Conservation (phyloP, 225 moss, liverwort and hornwort species). For the Asterella californica region DNA sequence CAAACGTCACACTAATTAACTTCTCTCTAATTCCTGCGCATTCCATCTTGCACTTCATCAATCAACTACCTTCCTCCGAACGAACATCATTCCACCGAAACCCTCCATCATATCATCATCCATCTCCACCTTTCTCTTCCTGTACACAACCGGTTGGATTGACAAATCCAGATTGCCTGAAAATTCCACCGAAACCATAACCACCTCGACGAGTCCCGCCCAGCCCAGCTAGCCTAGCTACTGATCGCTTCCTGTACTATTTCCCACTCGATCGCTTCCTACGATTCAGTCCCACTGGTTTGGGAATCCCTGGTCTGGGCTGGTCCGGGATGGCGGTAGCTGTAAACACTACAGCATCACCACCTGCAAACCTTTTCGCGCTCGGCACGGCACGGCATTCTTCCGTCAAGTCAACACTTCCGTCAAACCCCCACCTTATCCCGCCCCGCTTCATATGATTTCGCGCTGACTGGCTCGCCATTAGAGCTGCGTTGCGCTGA, state of each 20-base stretch:
- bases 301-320: not conserved
- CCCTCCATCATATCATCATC: not conserved
- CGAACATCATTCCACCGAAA: not conserved
- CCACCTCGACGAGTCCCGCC: not conserved
- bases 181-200: not conserved
- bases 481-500: not conserved
- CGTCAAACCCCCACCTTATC: not conserved
- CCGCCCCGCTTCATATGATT: not conserved
- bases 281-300: not conserved
- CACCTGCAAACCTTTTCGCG: not conserved
- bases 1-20: not conserved
- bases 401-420: not conserved
- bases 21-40: not conserved
- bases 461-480: not conserved
- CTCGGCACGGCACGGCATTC: not conserved
- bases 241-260: not conserved
- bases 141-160: not conserved
- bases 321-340: not conserved
- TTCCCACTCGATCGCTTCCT: not conserved
- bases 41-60: not conserved
- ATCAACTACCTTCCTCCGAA: not conserved
- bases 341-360: not conserved
- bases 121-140: not conserved
- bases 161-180: not conserved
- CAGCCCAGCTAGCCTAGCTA: not conserved